Conservation (phyloP, 805 yeast species). For the Myxozyma melibiosi region DNA sequence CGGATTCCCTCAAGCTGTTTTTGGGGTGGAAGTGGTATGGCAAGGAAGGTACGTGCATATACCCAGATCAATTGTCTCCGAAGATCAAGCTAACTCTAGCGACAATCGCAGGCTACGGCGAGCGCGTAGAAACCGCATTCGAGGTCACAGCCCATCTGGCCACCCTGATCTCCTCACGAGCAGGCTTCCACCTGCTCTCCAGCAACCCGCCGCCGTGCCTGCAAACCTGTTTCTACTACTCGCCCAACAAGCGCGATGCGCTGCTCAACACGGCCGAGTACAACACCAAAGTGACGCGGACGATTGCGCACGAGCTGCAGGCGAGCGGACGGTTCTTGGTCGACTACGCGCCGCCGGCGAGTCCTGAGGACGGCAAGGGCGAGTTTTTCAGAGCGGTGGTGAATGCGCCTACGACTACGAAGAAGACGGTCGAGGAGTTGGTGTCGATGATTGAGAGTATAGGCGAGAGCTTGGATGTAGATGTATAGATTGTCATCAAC, state of each 20-base stretch:
- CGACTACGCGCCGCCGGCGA: conserved; percentile 67
- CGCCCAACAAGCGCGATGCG: conserved; percentile 47
- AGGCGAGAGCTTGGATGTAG: conserved; percentile 41
- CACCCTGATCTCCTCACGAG: conserved; percentile 42
- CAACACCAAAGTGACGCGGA: conserved; percentile 61
- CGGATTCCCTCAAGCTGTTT: conserved; percentile 78
- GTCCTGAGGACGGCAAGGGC: conserved; percentile 49
- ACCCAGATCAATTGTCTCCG: neutral
- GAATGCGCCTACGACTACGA: conserved; percentile 64
- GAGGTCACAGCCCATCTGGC: conserved; percentile 66
- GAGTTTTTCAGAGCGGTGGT: conserved; percentile 86
- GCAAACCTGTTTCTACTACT: conserved; percentile 80
- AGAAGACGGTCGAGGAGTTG: conserved; percentile 50
- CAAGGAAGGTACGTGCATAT: conserved; percentile 19
- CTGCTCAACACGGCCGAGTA: conserved; percentile 35
- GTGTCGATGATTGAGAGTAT: conserved; percentile 46
- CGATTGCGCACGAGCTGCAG: conserved; percentile 63
- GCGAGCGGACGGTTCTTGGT: conserved; percentile 66
- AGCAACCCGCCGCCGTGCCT: conserved; percentile 69
- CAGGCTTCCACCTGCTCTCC: conserved; percentile 60
- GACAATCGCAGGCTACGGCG: conserved; percentile 68
- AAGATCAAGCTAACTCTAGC: no score
- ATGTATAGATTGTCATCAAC: no score
- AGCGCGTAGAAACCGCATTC: conserved; percentile 73
- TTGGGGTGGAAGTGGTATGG: conserved; percentile 85